Evolutionary conservation across 257 asterid genomes (phyloP), one percentile per base, ranked within the genome.

Genomic region (Marsdenia floribunda): DNA sequence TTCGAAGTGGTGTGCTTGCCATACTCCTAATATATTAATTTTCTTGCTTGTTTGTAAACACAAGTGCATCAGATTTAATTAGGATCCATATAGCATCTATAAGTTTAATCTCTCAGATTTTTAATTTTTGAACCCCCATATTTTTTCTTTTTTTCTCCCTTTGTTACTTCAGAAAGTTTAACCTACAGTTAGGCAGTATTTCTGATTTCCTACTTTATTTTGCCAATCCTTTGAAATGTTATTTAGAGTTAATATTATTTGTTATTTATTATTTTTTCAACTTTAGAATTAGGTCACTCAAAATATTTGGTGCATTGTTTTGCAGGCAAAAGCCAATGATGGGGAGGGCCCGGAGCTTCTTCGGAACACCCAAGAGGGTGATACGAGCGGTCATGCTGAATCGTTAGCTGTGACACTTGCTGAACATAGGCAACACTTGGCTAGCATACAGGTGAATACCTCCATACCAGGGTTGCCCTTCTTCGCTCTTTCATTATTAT

Each of bases 291-390:
- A 54, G 40, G 59, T 67, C 70, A 64, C 33, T 19, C 33, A 73
- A 60, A 29, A 44, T 29, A 60, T 40, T 53, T 19, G 68, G 53
- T 76, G 65, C 35, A 54, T 71, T 75, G 54, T 74, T 71, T 77
- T 79, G 73, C 89, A 94, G 99, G 90, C 97, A 84, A 94, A 92
- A 78, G 78, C 92, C 85, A 94, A 94, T 78, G 96, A 90, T 73
- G 99, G 99, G 50, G 91, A 92, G 77, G 99, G 99, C 67, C 98
- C 99, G 21, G 97, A 90, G 81, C 97, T 94, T 84, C 87, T 94
- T 47, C 88, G 90, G 76, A 86, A 83, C 87, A 86, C 80, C 74
- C 87, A 85, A 77, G 92, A 90, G 75, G 90, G 88, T 79, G 88
- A 88, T 81, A 76, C 87, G 73, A 86, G 93, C 71, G 88, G 97